These are phyloP conservation scores for Xylariaceae sp. DNA, from an alignment of 2,329 filamentous ascomycete genomes.

Conservation along the genomic window DNA sequence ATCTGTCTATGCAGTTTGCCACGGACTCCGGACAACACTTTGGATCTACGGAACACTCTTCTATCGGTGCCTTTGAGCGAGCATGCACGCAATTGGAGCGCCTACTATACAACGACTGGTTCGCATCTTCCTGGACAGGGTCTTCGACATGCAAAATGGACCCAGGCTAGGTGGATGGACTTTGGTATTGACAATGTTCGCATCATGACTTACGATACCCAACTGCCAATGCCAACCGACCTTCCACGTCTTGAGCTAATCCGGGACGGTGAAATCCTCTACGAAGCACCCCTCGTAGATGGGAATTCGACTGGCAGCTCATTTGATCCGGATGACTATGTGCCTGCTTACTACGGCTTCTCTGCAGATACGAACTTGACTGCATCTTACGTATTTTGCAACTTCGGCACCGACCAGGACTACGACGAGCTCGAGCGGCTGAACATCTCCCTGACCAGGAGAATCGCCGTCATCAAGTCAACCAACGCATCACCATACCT, in stretches of 20 bases:
- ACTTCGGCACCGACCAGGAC: slow-evolving; percentile 4
- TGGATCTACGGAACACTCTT: slow-evolving; percentile 1
- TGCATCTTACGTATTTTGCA: slow-evolving; percentile 4
- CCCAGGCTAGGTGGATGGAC: slow-evolving; percentile 3
- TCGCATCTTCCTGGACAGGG: slow-evolving; percentile 6
- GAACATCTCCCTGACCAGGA: slow-evolving; percentile 1
- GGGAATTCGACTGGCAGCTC: not conserved
- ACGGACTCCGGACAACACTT: not conserved
- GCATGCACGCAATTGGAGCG: slow-evolving; percentile 6
- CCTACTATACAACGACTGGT: slow-evolving; percentile 1
- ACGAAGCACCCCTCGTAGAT: slow-evolving; percentile 5
- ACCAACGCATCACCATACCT: slow-evolving; percentile 4
- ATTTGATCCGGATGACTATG: not conserved
- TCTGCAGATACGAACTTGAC: slow-evolving; percentile 3
- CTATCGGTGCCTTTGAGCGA: slow-evolving; percentile 2
- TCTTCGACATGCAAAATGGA: slow-evolving; percentile 2
- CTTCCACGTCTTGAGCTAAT: not conserved
- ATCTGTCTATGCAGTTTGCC: not conserved
- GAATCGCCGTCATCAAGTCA: slow-evolving; percentile 3
- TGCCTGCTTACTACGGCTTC: slow-evolving; percentile 5
- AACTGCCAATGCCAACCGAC: slow-evolving; percentile 1
- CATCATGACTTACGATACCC: slow-evolving; percentile 1
- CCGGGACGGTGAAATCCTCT: slow-evolving; percentile 1
- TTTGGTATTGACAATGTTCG: slow-evolving; percentile 2
- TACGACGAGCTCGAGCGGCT: slow-evolving; percentile 1